Conservation (phyloP, 805 yeast genomes). For the Ascoidea asiatica region DNA sequence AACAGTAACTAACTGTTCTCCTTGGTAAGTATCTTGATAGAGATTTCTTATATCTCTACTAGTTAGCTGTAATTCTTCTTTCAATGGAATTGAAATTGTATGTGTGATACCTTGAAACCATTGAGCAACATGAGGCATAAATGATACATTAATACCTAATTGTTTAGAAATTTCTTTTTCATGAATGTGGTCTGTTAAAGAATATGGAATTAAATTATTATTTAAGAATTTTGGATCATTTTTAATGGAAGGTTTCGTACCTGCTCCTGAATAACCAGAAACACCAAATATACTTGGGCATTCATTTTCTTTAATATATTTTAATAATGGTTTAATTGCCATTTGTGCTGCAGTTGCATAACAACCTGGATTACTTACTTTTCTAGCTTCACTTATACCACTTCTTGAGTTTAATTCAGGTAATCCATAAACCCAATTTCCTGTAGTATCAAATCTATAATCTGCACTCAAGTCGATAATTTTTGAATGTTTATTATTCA, state of each 20-base stretch:
- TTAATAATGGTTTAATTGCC: constrained; percentile 70
- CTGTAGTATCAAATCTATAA: constrained; percentile 80
- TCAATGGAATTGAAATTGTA: constrained; percentile 83
- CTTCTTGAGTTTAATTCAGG: constrained; percentile 78
- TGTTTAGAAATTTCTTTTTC: constrained; percentile 84
- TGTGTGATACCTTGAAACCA: constrained; percentile 99
- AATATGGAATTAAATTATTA: constrained; percentile 86
- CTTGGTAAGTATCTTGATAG: constrained; percentile 78
- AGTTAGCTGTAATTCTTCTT: constrained; percentile 46
- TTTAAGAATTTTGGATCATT: constrained; percentile 66
- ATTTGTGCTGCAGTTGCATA: constrained; percentile 98
- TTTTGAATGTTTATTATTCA: constrained; percentile 46
- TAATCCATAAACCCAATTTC: constrained; percentile 87
- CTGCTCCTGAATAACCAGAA: constrained; percentile 98
- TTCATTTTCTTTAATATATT: constrained; percentile 41
- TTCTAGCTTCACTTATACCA: constrained; percentile 53
- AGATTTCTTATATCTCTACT: constrained; percentile 74
- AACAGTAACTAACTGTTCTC: constrained; percentile 73
- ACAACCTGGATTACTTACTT: constrained; percentile 96
- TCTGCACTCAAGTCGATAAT: constrained; percentile 93
- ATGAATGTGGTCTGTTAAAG: constrained; percentile 93
- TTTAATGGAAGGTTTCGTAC: constrained; percentile 96
- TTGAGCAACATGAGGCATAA: constrained; percentile 95
- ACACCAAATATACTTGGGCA: constrained; percentile 83
- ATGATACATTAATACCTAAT: constrained; percentile 69